These are phyloP conservation scores for Haplosporangium sp. DNA, from an alignment of 371 early-diverging fungal genomes.

Conservation along the genomic window DNA sequence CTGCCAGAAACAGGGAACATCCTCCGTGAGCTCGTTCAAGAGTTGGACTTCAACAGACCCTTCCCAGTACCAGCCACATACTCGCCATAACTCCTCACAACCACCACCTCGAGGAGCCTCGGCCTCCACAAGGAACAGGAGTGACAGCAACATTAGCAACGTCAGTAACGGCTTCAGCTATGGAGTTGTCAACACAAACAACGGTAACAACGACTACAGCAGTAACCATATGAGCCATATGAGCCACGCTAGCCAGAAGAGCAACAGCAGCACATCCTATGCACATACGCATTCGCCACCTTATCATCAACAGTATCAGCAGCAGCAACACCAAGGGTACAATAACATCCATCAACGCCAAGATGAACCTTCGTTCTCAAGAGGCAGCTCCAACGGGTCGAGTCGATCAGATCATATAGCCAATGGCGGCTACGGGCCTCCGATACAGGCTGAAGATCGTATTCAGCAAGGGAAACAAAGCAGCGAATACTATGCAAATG, in stretches of 20 bases:
- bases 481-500: no score
- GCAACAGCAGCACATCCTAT: slow-evolving; percentile 18
- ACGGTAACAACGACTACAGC: slow-evolving; percentile 1
- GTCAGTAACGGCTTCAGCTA: slow-evolving; percentile 8
- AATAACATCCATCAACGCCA: neutral
- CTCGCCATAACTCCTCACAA: neutral
- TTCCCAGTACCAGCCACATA: slow-evolving; percentile 2
- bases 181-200: neutral
- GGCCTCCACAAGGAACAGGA: slow-evolving; percentile 19
- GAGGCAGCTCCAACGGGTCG: slow-evolving; percentile 3
- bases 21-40: slow-evolving; percentile 33
- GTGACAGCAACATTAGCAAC: slow-evolving; percentile 38
- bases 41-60: slow-evolving; percentile 34
- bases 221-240: slow-evolving; percentile 14
- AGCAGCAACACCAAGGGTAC: slow-evolving; percentile 10
- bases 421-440: neutral
- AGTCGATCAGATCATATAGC: slow-evolving; percentile 1
- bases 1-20: slow-evolving; percentile 20
- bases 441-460: neutral
- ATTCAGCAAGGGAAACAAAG: slow-evolving; percentile 10
- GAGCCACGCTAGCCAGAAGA: slow-evolving; percentile 28
- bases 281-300: slow-evolving; percentile 6
- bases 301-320: slow-evolving; percentile 11
- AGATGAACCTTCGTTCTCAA: slow-evolving; percentile 1
- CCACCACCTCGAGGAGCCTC: neutral